These are phyloP conservation scores for Athelia sp. DNA, from an alignment of 1,284 basidiomycete genomes.

Conservation along the genomic window DNA sequence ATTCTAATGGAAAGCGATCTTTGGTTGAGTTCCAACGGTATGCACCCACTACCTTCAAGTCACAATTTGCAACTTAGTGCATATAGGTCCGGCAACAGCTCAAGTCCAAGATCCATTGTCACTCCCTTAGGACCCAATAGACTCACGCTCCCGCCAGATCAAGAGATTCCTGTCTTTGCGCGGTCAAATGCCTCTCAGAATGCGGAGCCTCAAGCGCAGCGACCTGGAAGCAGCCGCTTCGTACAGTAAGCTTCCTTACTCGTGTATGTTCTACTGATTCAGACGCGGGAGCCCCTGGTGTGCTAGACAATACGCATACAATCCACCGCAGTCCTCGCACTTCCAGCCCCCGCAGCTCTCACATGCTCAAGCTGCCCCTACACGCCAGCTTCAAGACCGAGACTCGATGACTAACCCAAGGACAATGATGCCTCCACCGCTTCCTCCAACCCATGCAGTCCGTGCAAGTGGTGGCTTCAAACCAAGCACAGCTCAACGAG, in stretches of 20 bases:
- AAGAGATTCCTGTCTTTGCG: conserved; percentile 42
- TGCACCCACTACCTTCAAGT: conserved; percentile 16
- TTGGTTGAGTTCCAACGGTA: conserved; percentile 45
- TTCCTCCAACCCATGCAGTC: conserved; percentile 15
- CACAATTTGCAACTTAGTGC: conserved; percentile 11
- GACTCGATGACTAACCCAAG: no score
- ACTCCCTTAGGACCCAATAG: conserved; percentile 51
- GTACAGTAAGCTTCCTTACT: conserved; percentile 32
- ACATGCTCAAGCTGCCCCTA: conserved; percentile 29
- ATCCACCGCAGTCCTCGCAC: conserved; percentile 35
- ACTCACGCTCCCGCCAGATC: conserved; percentile 53
- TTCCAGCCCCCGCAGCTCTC: conserved; percentile 26
- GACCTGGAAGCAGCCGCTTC: conserved; percentile 45
- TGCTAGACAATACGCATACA: conserved; percentile 57
- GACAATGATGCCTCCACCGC: conserved; percentile 18
- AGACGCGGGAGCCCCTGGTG: not conserved
- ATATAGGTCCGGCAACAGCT: conserved; percentile 29
- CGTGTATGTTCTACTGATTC: conserved; percentile 12
- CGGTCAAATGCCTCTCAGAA: conserved; percentile 6
- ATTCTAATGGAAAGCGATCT: conserved; percentile 62
- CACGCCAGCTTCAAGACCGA: conserved; percentile 6
- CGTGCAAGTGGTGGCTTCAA: conserved; percentile 3
- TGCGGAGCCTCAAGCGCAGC: conserved; percentile 13
- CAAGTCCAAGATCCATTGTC: conserved; percentile 50
- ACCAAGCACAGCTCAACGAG: conserved; percentile 13